Evolutionary conservation across 2,329 filamentous ascomycete genomes (phyloP).

Genomic region (Aspergillus sojae): DNA sequence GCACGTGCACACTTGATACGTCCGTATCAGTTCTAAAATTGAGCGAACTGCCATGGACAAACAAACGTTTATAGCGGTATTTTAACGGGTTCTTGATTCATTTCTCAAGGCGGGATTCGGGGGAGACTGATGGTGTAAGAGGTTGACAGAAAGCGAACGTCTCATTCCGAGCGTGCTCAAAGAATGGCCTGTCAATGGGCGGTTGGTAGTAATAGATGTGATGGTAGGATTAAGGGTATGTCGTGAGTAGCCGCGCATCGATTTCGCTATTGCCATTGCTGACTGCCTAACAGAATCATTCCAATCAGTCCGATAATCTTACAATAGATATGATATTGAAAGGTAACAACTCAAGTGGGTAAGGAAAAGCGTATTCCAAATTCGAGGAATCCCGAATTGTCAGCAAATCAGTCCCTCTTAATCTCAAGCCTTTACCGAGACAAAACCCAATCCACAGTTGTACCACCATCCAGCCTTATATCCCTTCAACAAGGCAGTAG

Average conservation of each 20-base stretch:
- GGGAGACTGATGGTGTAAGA: not conserved
- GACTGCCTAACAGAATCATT: too few relatives aligned
- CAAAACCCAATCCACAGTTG: not conserved
- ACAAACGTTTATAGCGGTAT: rapidly evolving
- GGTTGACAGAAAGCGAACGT: too few relatives aligned
- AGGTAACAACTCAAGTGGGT: not conserved
- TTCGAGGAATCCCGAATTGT: too few relatives aligned
- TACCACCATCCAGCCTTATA: conserved; percentile 3
- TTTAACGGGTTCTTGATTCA: not conserved
- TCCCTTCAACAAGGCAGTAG: not conserved
- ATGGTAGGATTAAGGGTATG: not conserved
- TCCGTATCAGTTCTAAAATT: rapidly evolving
- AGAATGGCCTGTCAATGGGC: not conserved
- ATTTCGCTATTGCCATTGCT: not conserved
- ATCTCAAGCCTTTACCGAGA: not conserved
- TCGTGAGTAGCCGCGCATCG: not conserved
- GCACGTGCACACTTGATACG: not conserved
- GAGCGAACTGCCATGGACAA: rapidly evolving
- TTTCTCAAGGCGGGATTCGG: not conserved
- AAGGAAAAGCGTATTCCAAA: not conserved
- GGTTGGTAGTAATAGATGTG: not conserved
- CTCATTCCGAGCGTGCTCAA: too few relatives aligned
- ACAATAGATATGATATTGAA: too few relatives aligned
- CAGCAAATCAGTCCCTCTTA: not conserved
- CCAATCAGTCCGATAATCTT: too few relatives aligned